Evolutionary conservation across 495 filamentous ascomycete species (phyloP), one percentile per base, ranked within the genome.

Genomic region (Neurospora sp.): DNA sequence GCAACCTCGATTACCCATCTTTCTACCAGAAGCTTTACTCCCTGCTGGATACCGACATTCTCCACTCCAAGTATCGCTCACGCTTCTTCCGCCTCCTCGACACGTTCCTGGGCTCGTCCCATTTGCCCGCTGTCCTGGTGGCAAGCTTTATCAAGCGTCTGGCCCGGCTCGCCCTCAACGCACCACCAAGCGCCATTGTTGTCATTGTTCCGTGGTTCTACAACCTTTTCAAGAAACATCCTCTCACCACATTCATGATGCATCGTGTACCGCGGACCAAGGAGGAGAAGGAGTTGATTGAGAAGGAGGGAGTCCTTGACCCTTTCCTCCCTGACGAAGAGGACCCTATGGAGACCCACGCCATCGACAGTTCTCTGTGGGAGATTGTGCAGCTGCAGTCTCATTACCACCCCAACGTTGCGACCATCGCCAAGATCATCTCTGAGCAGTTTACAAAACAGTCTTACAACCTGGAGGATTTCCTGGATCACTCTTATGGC

Each of bases 381-480:
- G 96, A 99, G 81, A 87, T 98, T 42, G 91, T 94, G 72, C 91
- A 91, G 70, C 84, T 98, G 68, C 93, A 96, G 82, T 89, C 89
- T 4, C 96, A 99, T 83, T 98, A 96, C 82, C 96, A 99, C 80
- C 96, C 96, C 42, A 98, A 97, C 79, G 94, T 99, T 42, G 94
- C 95, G 3, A 94, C 94, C 5, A 90, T 98, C 72, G 92, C 93
- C 37, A 94, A 92, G 81, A 97, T 99, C 72, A 90, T 99, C 72
- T 92, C 92, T 35, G 93, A 99, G 84, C 96, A 98, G 82, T 99
- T 98, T 81, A 98, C 94, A 4, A 99, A 98, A 84, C 91, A 94
- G 80, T 84, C 89, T 12, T 99, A 98, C 81, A 92, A 91, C 74
- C 77, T 97, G 20, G 96, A 99, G 77, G 96, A 99, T 77, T 99